Evolutionary conservation across 2,329 filamentous ascomycete species (phyloP), one percentile per base, ranked within the genome.

Genomic region (Cryphonectria parasitica): DNA sequence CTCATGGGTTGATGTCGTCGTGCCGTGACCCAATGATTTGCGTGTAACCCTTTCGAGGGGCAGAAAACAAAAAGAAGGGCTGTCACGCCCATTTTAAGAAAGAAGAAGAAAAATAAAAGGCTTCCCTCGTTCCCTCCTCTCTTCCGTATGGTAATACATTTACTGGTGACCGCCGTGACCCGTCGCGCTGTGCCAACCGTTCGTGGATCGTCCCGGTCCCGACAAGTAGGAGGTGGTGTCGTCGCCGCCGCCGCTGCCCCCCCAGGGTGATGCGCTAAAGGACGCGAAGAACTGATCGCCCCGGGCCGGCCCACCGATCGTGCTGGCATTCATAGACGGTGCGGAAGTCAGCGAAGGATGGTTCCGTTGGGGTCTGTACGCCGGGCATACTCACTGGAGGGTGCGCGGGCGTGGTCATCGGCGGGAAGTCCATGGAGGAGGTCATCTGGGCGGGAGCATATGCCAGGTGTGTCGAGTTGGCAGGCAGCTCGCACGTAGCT

Each of bases 321-420:
- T 43, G 31, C 58, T 67, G 2, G 63, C 41, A 41, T 68, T 64
- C 36, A 69, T 56, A 36, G 70, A 64, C 70, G 49, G 67, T 58
- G 45, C 49, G 49, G 70, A 69, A 43, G 70, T 67, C 67, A 69
- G 64, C 64, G 64, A 56, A 17, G 3, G n/a, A n/a, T 19, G n/a
- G 13, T 19, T 25, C 67, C 43, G 49, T 56, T 45, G 45, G 19
- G 65, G 43, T 31, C 25, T 54, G 28, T 45, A 52, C 49, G 31
- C 43, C 43, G 31, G 61, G 45, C 45, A 64, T 71, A 71, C 69
- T 71, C 66, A 71, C 69, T 66, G 69, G 61, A 66, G 70, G 64
- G 45, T 58, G 65, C 52, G 70, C 64, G 54, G 69, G 61, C 10
- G 70, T 60, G 41, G 70, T 71, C 63, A 69, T 61, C 25, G 70